Conservation (phyloP, 768 basidiomycete species). For the Coprinopsis strossmayeri region DNA sequence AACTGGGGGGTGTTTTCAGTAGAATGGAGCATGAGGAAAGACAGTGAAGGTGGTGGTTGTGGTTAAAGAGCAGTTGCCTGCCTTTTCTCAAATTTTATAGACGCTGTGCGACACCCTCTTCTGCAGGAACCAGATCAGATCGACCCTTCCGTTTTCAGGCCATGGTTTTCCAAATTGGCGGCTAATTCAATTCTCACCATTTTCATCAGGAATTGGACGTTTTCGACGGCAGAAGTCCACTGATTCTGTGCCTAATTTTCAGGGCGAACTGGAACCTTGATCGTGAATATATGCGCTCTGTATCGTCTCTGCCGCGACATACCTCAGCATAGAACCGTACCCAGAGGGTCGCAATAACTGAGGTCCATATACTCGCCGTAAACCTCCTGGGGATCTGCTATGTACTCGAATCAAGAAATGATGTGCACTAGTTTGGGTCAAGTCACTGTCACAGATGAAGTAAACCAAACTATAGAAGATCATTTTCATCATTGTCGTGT, state of each 20-base stretch:
- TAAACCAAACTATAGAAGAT: conserved; percentile 1
- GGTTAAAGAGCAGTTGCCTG: conserved; percentile 30
- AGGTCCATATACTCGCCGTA: not conserved
- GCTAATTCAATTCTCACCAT: conserved; percentile 7
- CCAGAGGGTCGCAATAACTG: not conserved
- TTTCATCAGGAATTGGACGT: conserved; percentile 9
- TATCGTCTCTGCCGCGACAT: not conserved
- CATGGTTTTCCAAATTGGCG: conserved; percentile 23
- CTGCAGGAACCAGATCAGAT: conserved; percentile 19
- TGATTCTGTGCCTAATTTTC: conserved; percentile 11
- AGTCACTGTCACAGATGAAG: conserved; percentile 11
- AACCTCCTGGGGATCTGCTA: not conserved
- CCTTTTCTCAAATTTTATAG: conserved; percentile 27
- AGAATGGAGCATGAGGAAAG: conserved; percentile 25
- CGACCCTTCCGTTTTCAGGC: conserved; percentile 28
- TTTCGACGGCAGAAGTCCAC: conserved; percentile 13
- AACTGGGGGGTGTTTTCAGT: conserved; percentile 27
- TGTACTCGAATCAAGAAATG: not conserved
- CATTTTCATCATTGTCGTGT: not conserved
- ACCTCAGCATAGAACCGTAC: not conserved
- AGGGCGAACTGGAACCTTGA: not conserved
- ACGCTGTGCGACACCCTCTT: conserved; percentile 20
- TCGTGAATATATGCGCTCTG: not conserved
- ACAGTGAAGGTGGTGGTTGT: conserved; percentile 33
- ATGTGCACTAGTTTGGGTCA: conserved; percentile 10